Conservation (phyloP, 345 rosid genomes). For the Corchorus capsularis region DNA sequence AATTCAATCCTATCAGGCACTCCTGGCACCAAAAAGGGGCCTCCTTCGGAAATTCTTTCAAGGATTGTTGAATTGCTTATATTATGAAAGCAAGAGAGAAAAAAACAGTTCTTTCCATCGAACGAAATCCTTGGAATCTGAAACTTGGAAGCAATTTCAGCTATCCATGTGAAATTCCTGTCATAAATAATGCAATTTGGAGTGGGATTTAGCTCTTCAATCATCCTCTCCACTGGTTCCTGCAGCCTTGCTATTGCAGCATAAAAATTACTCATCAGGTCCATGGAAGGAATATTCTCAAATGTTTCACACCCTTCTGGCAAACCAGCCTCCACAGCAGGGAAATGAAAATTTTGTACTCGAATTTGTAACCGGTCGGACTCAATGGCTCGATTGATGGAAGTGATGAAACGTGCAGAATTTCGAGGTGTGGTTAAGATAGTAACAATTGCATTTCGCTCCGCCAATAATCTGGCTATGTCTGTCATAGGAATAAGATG, state of each 20-base stretch:
- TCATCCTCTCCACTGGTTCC: conserved; percentile 36
- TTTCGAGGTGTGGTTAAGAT: conserved; percentile 47
- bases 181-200: conserved; percentile 62
- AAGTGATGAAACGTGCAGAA: conserved; percentile 27
- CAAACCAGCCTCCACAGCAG: conserved; percentile 26
- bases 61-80: conserved; percentile 29
- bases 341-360: conserved; percentile 26
- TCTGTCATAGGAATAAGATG: conserved; percentile 48
- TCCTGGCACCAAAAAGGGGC: conserved; percentile 42
- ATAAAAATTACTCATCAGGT: conserved; percentile 12
- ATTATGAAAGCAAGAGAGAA: conserved; percentile 26
- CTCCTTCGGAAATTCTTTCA: conserved; percentile 26
- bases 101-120: conserved; percentile 48
- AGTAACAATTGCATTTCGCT: conserved; percentile 32
- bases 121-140: conserved; percentile 54
- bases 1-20: conserved; percentile 33
- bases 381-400: conserved; percentile 28
- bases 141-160: conserved; percentile 37
- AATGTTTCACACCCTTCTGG: conserved; percentile 34
- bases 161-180: conserved; percentile 44
- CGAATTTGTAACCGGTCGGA: conserved; percentile 32
- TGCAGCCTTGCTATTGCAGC: conserved; percentile 15
- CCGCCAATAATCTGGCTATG: conserved; percentile 47
- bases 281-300: conserved; percentile 28
- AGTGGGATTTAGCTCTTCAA: conserved; percentile 35